Percentiles rank a stretch among this genome's conserved stretches.
These are phyloP conservation scores for Pleurotus djamor DNA, from an alignment of 768 basidiomycete genomes.

Conservation along the genomic window DNA sequence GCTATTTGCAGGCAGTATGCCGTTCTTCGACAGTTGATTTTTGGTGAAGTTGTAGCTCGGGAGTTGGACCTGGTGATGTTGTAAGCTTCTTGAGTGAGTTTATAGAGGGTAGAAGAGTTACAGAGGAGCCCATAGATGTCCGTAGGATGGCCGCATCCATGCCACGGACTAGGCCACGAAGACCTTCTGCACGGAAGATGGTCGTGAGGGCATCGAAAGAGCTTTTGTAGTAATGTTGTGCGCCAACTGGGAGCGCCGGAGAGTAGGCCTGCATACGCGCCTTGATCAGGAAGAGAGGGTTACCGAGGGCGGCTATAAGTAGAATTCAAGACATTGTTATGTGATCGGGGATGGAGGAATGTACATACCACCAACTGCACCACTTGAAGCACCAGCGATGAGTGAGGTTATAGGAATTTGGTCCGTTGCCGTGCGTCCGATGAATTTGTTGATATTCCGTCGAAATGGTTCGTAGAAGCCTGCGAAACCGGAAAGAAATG, in stretches of 20 bases:
- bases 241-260: conserved; percentile 89
- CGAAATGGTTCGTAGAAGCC: conserved; percentile 97
- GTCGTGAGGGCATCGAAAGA: conserved; percentile 79
- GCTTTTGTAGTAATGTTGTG: conserved; percentile 89
- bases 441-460: conserved; percentile 58
- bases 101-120: conserved; percentile 20
- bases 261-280: conserved; percentile 99
- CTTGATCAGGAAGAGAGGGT: conserved; percentile 93
- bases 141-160: conserved; percentile 92
- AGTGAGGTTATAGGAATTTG: conserved; percentile 78
- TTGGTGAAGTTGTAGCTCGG: conserved; percentile 97
- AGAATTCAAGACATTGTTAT: neutral
- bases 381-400: conserved; percentile 85
- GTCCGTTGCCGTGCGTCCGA: conserved; percentile 62
- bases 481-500: conserved; percentile 20
- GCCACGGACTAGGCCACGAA: conserved; percentile 82
- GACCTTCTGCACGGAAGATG: conserved; percentile 76
- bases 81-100: neutral
- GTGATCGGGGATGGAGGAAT: neutral
- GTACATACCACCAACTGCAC: conserved; percentile 87
- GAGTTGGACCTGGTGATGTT: conserved; percentile 72
- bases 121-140: conserved; percentile 94
- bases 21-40: conserved; percentile 64
- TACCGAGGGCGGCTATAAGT: conserved; percentile 67
- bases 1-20: conserved; percentile 72